Conservation (phyloP, 2,329 filamentous ascomycete species). For the Pseudocercospora musae region DNA sequence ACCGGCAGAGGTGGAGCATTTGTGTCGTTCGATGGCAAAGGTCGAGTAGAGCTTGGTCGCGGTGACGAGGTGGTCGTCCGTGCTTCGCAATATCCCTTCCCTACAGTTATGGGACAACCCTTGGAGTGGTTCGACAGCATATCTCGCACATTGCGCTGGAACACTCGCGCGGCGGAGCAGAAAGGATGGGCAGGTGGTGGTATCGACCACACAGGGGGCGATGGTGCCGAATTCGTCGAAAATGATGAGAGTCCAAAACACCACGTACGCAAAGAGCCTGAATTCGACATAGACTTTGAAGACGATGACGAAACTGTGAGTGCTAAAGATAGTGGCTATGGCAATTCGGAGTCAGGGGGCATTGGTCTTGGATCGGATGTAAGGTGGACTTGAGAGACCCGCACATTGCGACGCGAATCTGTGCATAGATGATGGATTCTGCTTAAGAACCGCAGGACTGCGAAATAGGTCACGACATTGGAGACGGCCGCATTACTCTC, state of each 20-base stretch:
- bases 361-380: slow-evolving; percentile 19
- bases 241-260: slow-evolving; percentile 43
- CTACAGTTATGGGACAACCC: slow-evolving; percentile 83
- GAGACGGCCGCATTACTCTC: background rate
- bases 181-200: slow-evolving; percentile 73
- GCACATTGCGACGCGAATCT: background rate
- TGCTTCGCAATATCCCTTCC: slow-evolving; percentile 94
- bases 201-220: slow-evolving; percentile 42
- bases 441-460: background rate
- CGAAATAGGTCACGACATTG: background rate
- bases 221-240: slow-evolving; percentile 27
- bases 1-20: slow-evolving; percentile 89
- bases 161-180: slow-evolving; percentile 85
- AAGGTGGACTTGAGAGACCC: slow-evolving; percentile 14
- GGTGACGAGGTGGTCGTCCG: slow-evolving; percentile 96
- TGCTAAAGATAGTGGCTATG: slow-evolving; percentile 33
- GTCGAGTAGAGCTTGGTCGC: slow-evolving; percentile 84
- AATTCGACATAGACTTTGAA: slow-evolving; percentile 96
- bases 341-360: slow-evolving; percentile 17
- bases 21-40: slow-evolving; percentile 96
- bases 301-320: slow-evolving; percentile 45
- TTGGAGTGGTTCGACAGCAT: slow-evolving; percentile 98
- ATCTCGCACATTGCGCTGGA: slow-evolving; percentile 88
- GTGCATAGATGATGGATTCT: background rate
- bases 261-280: slow-evolving; percentile 43